Conservation (phyloP, 2,329 filamentous ascomycete species). For the Phyllosticta citribraziliensis region DNA sequence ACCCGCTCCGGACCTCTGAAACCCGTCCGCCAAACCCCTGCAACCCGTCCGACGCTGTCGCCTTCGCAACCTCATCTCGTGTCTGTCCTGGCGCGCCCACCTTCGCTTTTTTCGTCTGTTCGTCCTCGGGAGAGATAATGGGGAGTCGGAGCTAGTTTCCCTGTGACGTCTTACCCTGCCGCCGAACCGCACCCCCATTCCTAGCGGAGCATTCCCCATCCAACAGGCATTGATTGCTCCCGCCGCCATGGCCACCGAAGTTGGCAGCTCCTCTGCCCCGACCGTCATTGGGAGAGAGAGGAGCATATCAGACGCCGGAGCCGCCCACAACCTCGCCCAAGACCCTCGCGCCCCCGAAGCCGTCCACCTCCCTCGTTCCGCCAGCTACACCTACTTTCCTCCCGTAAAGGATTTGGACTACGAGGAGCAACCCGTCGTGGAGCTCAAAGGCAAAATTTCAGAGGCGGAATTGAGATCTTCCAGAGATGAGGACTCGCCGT, state of each 20-base stretch:
- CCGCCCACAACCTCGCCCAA: slow-evolving; percentile 4
- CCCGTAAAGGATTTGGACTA: slow-evolving; percentile 25
- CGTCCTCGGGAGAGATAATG: slow-evolving; percentile 2
- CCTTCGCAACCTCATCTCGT: neutral
- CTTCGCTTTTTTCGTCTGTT: neutral
- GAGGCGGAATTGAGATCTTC: slow-evolving; percentile 23
- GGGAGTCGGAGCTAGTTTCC: slow-evolving; percentile 8
- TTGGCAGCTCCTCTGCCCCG: neutral
- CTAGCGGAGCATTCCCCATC: slow-evolving; percentile 7
- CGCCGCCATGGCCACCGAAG: slow-evolving; percentile 4
- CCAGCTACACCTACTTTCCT: slow-evolving; percentile 33
- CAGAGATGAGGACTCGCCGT: slow-evolving; percentile 23
- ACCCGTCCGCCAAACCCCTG: neutral
- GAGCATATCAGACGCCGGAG: slow-evolving; percentile 6
- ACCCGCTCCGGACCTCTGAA: neutral
- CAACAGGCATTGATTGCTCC: slow-evolving; percentile 5
- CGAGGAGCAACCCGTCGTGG: slow-evolving; percentile 20
- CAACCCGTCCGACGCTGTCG: neutral
- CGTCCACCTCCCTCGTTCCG: slow-evolving; percentile 27
- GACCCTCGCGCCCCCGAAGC: slow-evolving; percentile 17
- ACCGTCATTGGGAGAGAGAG: slow-evolving; percentile 4
- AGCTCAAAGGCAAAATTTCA: slow-evolving; percentile 21
- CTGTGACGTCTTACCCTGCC: slow-evolving; percentile 1
- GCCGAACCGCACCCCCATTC: slow-evolving; percentile 6
- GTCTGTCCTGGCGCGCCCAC: neutral